Conservation (phyloP, 768 basidiomycete genomes). For the Lactarius sanguifluus region DNA sequence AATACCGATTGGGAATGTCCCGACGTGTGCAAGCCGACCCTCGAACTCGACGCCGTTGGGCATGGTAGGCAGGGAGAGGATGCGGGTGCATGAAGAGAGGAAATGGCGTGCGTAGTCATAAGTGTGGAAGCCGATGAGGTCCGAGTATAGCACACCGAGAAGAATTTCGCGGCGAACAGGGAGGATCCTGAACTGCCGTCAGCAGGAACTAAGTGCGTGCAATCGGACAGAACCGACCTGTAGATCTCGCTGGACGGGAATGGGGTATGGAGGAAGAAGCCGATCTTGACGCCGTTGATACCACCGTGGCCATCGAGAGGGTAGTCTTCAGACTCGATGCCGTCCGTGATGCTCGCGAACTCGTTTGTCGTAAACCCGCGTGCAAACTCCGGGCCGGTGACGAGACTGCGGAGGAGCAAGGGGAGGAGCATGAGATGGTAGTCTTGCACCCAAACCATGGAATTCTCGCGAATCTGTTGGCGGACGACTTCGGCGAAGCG, state of each 20-base stretch:
- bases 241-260: constrained; percentile 99
- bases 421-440: constrained; percentile 98
- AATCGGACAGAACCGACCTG: constrained; percentile 51
- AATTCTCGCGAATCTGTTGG: constrained; percentile 73
- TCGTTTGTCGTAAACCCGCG: constrained; percentile 61
- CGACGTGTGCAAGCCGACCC: constrained; percentile 93
- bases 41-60: constrained; percentile 98
- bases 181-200: constrained; percentile 62
- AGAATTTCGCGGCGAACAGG: constrained; percentile 97
- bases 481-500: constrained; percentile 89
- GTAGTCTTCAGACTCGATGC: constrained; percentile 54
- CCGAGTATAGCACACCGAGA: constrained; percentile 93
- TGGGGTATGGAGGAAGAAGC: constrained; percentile 97
- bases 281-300: constrained; percentile 82
- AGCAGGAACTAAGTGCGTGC: constrained; percentile 7
- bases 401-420: constrained; percentile 86
- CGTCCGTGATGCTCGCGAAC: constrained; percentile 69
- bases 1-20: constrained; percentile 99
- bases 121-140: constrained; percentile 98
- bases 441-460: constrained; percentile 99
- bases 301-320: constrained; percentile 39
- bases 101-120: constrained; percentile 99
- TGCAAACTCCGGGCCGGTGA: constrained; percentile 64
- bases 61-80: constrained; percentile 93
- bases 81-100: constrained; percentile 96